These are phyloP conservation scores for Penicillium sp. DNA, from an alignment of 2,329 filamentous ascomycete species.

Conservation along the genomic window DNA sequence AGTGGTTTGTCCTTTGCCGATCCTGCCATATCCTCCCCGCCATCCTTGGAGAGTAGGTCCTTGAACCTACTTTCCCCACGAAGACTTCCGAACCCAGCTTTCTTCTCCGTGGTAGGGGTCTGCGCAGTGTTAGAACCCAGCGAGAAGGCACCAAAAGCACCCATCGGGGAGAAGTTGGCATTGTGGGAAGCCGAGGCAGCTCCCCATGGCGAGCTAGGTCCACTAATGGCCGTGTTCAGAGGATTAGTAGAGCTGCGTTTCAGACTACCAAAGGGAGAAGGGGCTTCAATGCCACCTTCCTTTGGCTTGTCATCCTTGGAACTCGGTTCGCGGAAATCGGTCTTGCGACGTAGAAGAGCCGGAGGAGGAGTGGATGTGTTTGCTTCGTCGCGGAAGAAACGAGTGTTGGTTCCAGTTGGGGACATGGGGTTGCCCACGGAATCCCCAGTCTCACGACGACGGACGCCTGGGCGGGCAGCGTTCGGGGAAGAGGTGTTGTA, in stretches of 20 bases:
- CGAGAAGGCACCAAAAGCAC: conserved; percentile 90
- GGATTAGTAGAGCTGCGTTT: conserved; percentile 60
- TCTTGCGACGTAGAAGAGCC: conserved; percentile 62
- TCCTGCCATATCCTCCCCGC: conserved; percentile 62
- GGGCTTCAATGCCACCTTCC: conserved; percentile 44
- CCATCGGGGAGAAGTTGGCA: conserved; percentile 70
- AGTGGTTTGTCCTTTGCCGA: conserved; percentile 58
- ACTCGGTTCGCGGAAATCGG: conserved; percentile 59
- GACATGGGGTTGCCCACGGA: conserved; percentile 57
- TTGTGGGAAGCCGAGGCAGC: conserved; percentile 60
- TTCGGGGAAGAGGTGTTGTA: conserved; percentile 76
- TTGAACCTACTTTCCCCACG: conserved; percentile 82
- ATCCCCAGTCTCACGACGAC: conserved; percentile 84
- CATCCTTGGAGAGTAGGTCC: conserved; percentile 79
- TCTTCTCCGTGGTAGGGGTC: conserved; percentile 68
- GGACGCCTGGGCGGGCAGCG: conserved; percentile 69
- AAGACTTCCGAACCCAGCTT: conserved; percentile 64
- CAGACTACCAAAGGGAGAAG: conserved; percentile 55
- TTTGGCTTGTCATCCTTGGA: conserved; percentile 55
- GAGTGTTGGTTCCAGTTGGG: conserved; percentile 47
- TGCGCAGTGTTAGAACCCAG: conserved; percentile 57
- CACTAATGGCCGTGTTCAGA: conserved; percentile 52
- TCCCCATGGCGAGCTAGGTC: conserved; percentile 60
- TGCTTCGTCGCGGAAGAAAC: conserved; percentile 54
- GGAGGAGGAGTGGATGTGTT: conserved; percentile 62